A percentile compares a stretch with the other conserved stretches of the same genome.
Conservation (phyloP, 371 early-diverging fungal genomes). For the Dichotomocladium elegans region DNA sequence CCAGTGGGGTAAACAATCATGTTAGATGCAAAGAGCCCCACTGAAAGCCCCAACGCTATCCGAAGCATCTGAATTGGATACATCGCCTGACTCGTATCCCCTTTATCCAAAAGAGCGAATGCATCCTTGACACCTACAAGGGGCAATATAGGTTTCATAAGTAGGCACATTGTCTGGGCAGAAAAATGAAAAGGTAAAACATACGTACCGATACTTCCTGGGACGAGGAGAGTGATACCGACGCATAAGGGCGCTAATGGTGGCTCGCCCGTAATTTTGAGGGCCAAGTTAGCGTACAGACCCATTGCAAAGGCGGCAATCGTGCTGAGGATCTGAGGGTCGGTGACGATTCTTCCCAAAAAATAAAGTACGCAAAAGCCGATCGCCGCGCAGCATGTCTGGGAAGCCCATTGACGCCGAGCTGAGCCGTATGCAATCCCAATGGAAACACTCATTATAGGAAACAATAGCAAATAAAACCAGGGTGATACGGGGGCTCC, state of each 20-base stretch:
- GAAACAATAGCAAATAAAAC: constrained; percentile 35
- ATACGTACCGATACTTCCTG: constrained; percentile 41
- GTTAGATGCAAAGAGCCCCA: constrained; percentile 38
- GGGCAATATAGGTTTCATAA: neutral
- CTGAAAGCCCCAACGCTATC: constrained; percentile 37
- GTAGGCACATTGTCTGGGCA: neutral
- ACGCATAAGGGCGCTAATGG: constrained; percentile 39
- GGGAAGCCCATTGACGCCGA: constrained; percentile 34
- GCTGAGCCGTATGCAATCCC: constrained; percentile 37
- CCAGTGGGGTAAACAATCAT: constrained; percentile 46
- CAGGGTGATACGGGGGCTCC: constrained; percentile 24
- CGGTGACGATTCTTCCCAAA: constrained; percentile 29
- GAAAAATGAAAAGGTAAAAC: neutral
- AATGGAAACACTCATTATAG: constrained; percentile 31
- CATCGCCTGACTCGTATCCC: constrained; percentile 17
- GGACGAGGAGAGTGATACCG: constrained; percentile 40
- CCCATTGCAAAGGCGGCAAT: constrained; percentile 42
- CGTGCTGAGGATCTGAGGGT: constrained; percentile 31
- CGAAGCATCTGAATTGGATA: constrained; percentile 41
- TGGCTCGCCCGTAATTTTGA: constrained; percentile 33
- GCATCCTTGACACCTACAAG: constrained; percentile 37
- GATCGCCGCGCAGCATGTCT: constrained; percentile 24
- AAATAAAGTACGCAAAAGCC: constrained; percentile 36
- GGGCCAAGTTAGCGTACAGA: constrained; percentile 35
- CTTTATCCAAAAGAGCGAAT: constrained; percentile 36